These are phyloP conservation scores for Ganoderma meredithae DNA, from an alignment of 1,284 basidiomycete species.

Conservation along the genomic window DNA sequence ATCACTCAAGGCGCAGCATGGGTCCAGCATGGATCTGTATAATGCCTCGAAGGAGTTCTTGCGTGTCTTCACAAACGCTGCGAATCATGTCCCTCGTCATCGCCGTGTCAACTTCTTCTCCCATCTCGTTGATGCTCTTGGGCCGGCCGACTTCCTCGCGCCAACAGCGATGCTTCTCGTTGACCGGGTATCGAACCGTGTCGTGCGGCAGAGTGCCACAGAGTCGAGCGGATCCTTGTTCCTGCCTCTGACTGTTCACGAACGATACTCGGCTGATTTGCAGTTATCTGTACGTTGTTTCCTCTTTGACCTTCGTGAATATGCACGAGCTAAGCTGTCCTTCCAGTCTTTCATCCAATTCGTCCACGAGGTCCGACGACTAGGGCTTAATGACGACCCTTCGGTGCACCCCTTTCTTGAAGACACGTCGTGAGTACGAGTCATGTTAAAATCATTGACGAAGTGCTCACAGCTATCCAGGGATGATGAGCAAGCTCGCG, in stretches of 20 bases:
- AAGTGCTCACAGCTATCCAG: conserved; percentile 42
- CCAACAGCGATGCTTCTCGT: conserved; percentile 89
- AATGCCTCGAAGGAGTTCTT: conserved; percentile 77
- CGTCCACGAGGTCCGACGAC: conserved; percentile 69
- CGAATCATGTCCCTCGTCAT: conserved; percentile 88
- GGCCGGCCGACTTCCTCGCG: conserved; percentile 82
- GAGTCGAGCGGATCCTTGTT: conserved; percentile 69
- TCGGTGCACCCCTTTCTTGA: conserved; percentile 63
- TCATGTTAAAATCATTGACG: conserved; percentile 6
- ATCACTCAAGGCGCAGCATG: conserved; percentile 68
- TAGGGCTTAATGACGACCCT: conserved; percentile 56
- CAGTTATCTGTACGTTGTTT: conserved; percentile 63
- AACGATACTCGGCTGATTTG: conserved; percentile 59
- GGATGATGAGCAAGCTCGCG: conserved; percentile 60
- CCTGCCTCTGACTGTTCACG: conserved; percentile 72
- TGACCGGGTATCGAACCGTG: conserved; percentile 79
- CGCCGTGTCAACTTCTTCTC: conserved; percentile 90
- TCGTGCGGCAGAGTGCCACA: conserved; percentile 68
- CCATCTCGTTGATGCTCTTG: conserved; percentile 89
- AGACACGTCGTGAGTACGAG: conserved; percentile 55
- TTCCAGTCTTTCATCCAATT: conserved; percentile 71
- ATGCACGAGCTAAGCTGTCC: conserved; percentile 29
- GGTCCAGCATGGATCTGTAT: conserved; percentile 65
- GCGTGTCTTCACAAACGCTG: conserved; percentile 89
- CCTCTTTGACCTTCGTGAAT: conserved; percentile 23